Evolutionary conservation across 1,284 basidiomycete genomes (phyloP).

Genomic region (Psilocybe mexicana): DNA sequence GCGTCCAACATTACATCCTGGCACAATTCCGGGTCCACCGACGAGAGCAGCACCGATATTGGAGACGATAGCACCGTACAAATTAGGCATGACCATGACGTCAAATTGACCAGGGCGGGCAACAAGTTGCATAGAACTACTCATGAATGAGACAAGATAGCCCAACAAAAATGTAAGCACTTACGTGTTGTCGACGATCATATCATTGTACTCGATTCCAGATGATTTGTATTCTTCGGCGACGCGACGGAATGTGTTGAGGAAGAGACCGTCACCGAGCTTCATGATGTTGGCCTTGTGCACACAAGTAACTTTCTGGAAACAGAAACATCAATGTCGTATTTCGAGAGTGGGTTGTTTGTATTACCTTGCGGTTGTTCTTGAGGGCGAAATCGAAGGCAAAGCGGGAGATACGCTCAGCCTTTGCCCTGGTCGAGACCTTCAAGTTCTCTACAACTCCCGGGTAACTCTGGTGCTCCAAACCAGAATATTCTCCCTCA

Average conservation of each 20-base stretch:
- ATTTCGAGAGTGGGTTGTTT: not conserved
- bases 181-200: conserved; percentile 99
- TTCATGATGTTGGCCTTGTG: conserved; percentile 99
- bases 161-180: conserved; percentile 27
- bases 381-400: conserved; percentile 99
- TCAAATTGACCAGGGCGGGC: conserved; percentile 95
- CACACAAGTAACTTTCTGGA: conserved; percentile 97
- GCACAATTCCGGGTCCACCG: conserved; percentile 96
- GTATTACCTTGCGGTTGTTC: conserved; percentile 88
- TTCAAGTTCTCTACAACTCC: conserved; percentile 99
- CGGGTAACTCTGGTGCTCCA: conserved; percentile 98
- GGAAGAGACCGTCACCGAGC: conserved; percentile 98
- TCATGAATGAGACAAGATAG: not conserved
- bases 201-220: conserved; percentile 93
- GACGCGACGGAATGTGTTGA: conserved; percentile 96
- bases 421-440: conserved; percentile 94
- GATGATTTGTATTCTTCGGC: conserved; percentile 95
- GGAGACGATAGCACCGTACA: conserved; percentile 96
- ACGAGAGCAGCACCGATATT: conserved; percentile 99
- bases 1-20: conserved; percentile 96
- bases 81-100: conserved; percentile 98
- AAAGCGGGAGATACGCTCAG: conserved; percentile 95
- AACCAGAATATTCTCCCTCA: conserved; percentile 98
- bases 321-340: conserved; percentile 11
- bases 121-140: conserved; percentile 96